Percentiles rank a stretch among this genome's conserved stretches.
phyloP scores from a whole-genome alignment of 73 alveolate genomes.

The Paramecium octaurelia region DNA sequence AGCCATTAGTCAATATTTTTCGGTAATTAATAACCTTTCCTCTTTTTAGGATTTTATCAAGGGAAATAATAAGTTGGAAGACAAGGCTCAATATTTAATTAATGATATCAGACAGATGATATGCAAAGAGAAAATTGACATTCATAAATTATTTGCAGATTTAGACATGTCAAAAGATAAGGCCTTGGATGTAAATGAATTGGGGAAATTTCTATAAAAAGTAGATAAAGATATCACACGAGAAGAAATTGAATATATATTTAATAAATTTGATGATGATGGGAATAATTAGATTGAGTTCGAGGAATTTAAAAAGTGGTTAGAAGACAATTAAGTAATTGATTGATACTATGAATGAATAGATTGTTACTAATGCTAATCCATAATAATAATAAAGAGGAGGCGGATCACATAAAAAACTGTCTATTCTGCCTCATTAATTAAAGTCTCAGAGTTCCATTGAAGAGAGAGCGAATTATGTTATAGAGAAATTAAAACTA shows the following conservation, averaged over 20 bases:
- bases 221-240: slow-evolving; percentile 57
- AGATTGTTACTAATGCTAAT: slow-evolving; percentile 13
- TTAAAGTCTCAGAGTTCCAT: background rate
- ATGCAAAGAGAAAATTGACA: slow-evolving; percentile 48
- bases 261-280: slow-evolving; percentile 64
- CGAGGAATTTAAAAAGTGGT: slow-evolving; percentile 64
- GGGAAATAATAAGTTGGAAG: slow-evolving; percentile 54
- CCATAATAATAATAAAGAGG: slow-evolving; percentile 32
- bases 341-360: background rate
- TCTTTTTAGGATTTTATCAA: slow-evolving; percentile 22
- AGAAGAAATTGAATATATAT: slow-evolving; percentile 59
- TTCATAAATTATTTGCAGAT: slow-evolving; percentile 51
- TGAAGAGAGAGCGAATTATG: slow-evolving; percentile 61
- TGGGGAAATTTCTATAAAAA: slow-evolving; percentile 42
- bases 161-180: slow-evolving; percentile 61
- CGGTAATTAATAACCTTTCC: background rate
- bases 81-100: slow-evolving; percentile 53
- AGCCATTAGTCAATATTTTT: slow-evolving; percentile 24
- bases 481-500: slow-evolving; percentile 44
- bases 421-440: slow-evolving; percentile 42
- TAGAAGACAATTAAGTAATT: slow-evolving; percentile 47
- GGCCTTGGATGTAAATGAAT: slow-evolving; percentile 58
- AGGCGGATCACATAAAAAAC: slow-evolving; percentile 39
- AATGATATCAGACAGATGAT: slow-evolving; percentile 61
- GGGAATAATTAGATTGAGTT: slow-evolving; percentile 56